Evolutionary conservation across 305 asterid species (phyloP).

Genomic region (Petunia hybrid): DNA sequence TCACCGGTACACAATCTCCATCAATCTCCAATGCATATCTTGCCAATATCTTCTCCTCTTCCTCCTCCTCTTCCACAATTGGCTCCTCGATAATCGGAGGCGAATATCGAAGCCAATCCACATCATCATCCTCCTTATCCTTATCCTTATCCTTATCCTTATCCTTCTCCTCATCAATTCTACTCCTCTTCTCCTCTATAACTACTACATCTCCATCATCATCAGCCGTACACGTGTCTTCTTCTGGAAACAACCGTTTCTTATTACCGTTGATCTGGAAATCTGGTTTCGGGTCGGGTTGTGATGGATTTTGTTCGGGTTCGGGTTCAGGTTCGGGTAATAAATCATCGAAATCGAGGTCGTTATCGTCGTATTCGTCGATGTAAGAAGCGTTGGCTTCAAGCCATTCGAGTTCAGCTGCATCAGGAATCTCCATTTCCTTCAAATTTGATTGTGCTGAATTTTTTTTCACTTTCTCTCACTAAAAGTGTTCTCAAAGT

Average conservation of each 20-base stretch:
- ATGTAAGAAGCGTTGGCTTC: constrained; percentile 61
- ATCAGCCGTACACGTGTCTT: constrained; percentile 15
- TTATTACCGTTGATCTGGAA: constrained; percentile 44
- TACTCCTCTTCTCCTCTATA: constrained; percentile 54
- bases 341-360: constrained; percentile 52
- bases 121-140: constrained; percentile 48
- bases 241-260: constrained; percentile 61
- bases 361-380: constrained; percentile 58
- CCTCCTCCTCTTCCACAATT: constrained; percentile 46
- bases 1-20: constrained; percentile 86
- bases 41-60: constrained; percentile 65
- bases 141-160: constrained; percentile 40
- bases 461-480: background rate
- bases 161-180: constrained; percentile 44
- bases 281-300: constrained; percentile 30
- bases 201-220: background rate
- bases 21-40: constrained; percentile 78
- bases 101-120: constrained; percentile 64
- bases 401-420: constrained; percentile 83
- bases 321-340: constrained; percentile 41
- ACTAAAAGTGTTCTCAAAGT: background rate
- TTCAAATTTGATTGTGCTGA: background rate
- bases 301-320: constrained; percentile 56
- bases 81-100: constrained; percentile 47
- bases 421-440: constrained; percentile 79